Evolutionary conservation across 208 protist species (phyloP).

Genomic region (Leishmania tropica): DNA sequence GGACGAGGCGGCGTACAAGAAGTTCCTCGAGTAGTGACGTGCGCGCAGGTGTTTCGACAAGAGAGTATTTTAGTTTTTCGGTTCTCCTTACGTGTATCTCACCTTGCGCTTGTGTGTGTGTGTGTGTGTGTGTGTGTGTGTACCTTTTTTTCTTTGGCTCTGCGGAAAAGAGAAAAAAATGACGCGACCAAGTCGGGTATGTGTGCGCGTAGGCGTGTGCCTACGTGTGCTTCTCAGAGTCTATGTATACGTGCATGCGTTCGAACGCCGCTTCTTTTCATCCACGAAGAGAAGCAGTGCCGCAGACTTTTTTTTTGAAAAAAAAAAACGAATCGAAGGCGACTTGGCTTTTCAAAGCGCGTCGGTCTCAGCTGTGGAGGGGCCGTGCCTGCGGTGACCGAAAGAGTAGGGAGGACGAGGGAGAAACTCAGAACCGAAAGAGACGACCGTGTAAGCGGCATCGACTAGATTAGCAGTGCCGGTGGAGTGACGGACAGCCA

Average conservation of each 20-base stretch:
- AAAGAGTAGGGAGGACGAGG: neutral
- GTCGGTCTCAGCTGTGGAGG: neutral
- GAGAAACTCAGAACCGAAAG: neutral
- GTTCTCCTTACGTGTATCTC: neutral
- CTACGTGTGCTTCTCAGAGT: neutral
- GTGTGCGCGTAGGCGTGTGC: neutral
- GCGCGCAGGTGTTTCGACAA: neutral
- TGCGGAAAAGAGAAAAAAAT: neutral
- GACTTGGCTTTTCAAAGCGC: neutral
- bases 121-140: neutral
- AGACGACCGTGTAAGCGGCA: neutral
- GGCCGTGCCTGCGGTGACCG: neutral
- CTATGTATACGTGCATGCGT: neutral
- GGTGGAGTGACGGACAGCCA: neutral
- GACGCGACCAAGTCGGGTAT: neutral
- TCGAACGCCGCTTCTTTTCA: neutral
- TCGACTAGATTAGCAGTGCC: neutral
- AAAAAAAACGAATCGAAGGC: neutral
- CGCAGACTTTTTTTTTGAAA: neutral
- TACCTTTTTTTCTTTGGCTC: neutral
- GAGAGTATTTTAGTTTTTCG: conserved; percentile 7
- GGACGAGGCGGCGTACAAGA: conserved; percentile 84
- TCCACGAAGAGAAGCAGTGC: neutral
- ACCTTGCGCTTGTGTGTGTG: neutral
- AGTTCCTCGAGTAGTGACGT: conserved; percentile 75